Evolutionary conservation across 257 asterid species (phyloP).

Genomic region (Salvia hispanica): DNA sequence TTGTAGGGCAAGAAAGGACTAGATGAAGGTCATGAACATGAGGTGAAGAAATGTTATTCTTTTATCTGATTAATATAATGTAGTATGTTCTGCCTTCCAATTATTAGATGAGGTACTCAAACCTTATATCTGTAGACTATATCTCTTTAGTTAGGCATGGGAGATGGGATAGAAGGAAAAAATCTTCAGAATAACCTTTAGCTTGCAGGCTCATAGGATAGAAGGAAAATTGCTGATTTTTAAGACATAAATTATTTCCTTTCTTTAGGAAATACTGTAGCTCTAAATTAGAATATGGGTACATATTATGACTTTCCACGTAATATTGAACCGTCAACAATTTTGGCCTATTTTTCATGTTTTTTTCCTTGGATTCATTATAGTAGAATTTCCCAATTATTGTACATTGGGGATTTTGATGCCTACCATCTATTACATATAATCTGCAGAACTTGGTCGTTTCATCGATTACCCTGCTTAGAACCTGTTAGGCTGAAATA

Average conservation of each 20-base stretch:
- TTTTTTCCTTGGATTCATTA: too few species aligned
- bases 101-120: slow-evolving; percentile 26
- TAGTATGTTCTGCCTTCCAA: slow-evolving; percentile 14
- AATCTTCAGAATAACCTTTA: background rate
- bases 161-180: background rate
- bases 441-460: too few species aligned
- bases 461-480: background rate
- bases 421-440: too few species aligned
- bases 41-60: slow-evolving; percentile 49
- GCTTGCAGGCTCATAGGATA: slow-evolving; percentile 1
- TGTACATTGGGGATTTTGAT: too few species aligned
- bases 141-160: background rate
- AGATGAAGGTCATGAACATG: slow-evolving; percentile 55
- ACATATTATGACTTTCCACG: background rate
- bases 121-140: slow-evolving; percentile 1
- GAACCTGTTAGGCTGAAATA: slow-evolving; percentile 24
- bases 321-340: too few species aligned
- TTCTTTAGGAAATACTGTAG: background rate
- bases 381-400: too few species aligned
- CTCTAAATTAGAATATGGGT: slow-evolving; percentile 1
- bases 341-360: too few species aligned
- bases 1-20: slow-evolving; percentile 71
- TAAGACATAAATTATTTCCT: background rate
- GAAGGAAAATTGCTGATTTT: slow-evolving; percentile 2
- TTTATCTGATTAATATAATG: slow-evolving; percentile 30